Conservation (phyloP, 257 asterid genomes). For the Solanum chiquidenum region DNA sequence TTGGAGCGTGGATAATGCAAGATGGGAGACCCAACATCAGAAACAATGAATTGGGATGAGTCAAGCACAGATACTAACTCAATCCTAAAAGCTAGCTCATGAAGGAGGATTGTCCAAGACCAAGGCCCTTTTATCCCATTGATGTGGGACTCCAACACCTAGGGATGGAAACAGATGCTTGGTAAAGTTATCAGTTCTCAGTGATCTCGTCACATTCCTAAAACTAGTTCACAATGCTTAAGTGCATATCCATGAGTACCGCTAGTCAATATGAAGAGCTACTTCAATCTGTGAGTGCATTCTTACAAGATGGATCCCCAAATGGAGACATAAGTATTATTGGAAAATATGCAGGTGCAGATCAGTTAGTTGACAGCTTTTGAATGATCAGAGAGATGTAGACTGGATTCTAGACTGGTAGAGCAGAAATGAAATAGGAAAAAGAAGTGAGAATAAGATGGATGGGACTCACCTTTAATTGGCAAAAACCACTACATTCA, state of each 20-base stretch:
- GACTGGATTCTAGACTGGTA: not conserved
- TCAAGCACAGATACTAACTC: not conserved
- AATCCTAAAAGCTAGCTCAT: not conserved
- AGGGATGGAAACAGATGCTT: not conserved
- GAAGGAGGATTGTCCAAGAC: not conserved
- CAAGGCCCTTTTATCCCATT: not conserved
- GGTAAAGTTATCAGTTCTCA: not conserved
- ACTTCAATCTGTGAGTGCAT: not conserved
- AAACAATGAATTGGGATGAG: not conserved
- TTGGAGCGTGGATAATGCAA: not conserved
- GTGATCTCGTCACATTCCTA: not conserved
- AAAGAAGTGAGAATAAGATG: not conserved
- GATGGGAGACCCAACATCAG: not conserved
- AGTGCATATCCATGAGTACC: not conserved
- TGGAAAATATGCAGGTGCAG: not conserved
- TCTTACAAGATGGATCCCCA: not conserved
- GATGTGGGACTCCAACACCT: not conserved
- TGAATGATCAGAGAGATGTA: not conserved
- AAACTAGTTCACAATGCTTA: not conserved
- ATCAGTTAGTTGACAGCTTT: not conserved
- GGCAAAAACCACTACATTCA: slow-evolving; percentile 49
- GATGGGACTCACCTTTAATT: slow-evolving; percentile 51
- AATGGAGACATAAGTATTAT: not conserved
- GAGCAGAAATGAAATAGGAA: not conserved
- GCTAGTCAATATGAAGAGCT: not conserved